phyloP scores from a whole-genome alignment of 129 eudicot species.

The Deinandra increscens region DNA sequence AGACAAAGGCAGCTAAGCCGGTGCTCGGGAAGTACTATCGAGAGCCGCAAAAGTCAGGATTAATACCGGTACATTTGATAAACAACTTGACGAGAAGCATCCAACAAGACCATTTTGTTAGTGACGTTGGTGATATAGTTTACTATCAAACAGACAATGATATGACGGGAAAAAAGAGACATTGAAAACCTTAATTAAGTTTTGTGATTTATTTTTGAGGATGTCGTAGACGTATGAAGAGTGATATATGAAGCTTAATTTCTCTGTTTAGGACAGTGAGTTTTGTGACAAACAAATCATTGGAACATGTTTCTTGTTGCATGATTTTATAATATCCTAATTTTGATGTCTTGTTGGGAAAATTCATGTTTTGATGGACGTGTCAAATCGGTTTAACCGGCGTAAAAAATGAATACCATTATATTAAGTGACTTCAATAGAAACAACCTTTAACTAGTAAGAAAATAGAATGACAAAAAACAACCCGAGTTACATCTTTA shows the following conservation, averaged over 20 bases:
- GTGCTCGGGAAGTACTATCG: conserved; percentile 66
- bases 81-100: conserved; percentile 53
- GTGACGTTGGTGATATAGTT: conserved; percentile 67
- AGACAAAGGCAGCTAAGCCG: conserved; percentile 66
- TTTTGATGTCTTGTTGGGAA: too few species aligned
- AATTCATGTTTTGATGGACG: too few species aligned
- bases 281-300: too few species aligned
- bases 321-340: neutral
- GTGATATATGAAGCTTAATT: neutral
- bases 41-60: conserved; percentile 70
- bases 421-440: too few species aligned
- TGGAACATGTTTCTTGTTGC: neutral
- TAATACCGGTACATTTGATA: conserved; percentile 57
- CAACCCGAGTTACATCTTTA: too few species aligned
- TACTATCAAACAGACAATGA: conserved; percentile 58
- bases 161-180: conserved; percentile 14
- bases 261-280: neutral
- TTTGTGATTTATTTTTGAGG: conserved; percentile 11
- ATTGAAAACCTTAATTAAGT: neutral
- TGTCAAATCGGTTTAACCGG: neutral
- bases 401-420: too few species aligned
- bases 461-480: too few species aligned
- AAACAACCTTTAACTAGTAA: too few species aligned
- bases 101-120: conserved; percentile 62
- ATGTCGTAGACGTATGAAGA: neutral